These are phyloP conservation scores for Dichotomopilus funicola DNA, from an alignment of 2,329 filamentous ascomycete genomes.

Conservation along the genomic window DNA sequence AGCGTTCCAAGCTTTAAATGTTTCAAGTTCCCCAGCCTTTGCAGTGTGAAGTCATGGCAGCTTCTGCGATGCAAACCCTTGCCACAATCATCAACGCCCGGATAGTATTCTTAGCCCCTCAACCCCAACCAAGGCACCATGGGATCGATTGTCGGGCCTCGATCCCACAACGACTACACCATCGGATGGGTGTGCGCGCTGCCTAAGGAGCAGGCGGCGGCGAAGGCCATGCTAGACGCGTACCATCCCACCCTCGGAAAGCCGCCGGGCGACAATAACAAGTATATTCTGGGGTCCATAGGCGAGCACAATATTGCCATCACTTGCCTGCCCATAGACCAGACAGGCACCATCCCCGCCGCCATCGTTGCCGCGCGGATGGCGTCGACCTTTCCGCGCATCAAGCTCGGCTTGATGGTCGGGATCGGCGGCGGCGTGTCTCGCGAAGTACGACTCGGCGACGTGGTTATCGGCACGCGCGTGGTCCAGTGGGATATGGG, in stretches of 20 bases:
- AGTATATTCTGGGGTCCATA: constrained; percentile 30
- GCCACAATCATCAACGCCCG: too few species aligned
- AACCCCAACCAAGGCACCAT: too few species aligned
- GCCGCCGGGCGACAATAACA: constrained; percentile 12
- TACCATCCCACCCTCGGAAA: neutral
- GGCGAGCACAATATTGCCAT: constrained; percentile 33
- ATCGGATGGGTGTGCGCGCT: neutral
- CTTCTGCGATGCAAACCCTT: too few species aligned
- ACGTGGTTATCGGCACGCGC: constrained; percentile 27
- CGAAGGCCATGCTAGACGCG: neutral
- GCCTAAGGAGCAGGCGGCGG: neutral
- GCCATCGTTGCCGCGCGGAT: constrained; percentile 25
- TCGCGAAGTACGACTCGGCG: constrained; percentile 32
- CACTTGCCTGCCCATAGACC: constrained; percentile 22
- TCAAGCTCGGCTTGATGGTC: constrained; percentile 29
- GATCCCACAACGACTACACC: neutral
- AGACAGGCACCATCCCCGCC: constrained; percentile 25
- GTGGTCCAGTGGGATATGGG: constrained; percentile 30
- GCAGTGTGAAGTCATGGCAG: too few species aligned
- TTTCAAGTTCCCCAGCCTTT: too few species aligned
- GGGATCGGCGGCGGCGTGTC: constrained; percentile 33
- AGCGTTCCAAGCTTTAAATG: too few species aligned
- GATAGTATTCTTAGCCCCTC: too few species aligned
- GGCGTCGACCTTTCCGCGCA: constrained; percentile 24
- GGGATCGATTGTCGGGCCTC: too few species aligned